phyloP scores from a whole-genome alignment of 202 grass and related monocot species.

The Thinopyrum obtusiflorum region DNA sequence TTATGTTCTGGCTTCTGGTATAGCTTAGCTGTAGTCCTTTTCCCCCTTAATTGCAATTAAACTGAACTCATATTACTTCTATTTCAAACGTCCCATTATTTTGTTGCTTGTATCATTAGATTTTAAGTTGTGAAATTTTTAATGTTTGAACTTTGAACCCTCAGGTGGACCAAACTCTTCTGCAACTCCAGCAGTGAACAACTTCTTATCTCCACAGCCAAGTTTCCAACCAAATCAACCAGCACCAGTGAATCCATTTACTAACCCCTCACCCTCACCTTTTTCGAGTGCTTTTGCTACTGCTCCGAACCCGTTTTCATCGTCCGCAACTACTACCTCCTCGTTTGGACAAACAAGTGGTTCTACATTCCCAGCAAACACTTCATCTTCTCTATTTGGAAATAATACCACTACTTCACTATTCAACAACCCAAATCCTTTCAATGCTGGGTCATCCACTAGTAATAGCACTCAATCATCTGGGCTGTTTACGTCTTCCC shows the following conservation, averaged over 20 bases:
- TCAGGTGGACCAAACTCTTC: slow-evolving; percentile 70
- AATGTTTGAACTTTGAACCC: slow-evolving; percentile 30
- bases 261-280: slow-evolving; percentile 40
- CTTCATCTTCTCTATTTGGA: slow-evolving; percentile 42
- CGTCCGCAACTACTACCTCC: slow-evolving; percentile 24
- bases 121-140: background rate
- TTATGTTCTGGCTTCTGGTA: slow-evolving; percentile 6
- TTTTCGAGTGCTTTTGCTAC: slow-evolving; percentile 47
- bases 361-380: slow-evolving; percentile 42
- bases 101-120: slow-evolving; percentile 21
- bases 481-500: slow-evolving; percentile 47
- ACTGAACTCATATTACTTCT: background rate
- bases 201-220: slow-evolving; percentile 24
- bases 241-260: slow-evolving; percentile 38
- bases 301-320: slow-evolving; percentile 38
- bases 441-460: slow-evolving; percentile 38
- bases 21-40: background rate
- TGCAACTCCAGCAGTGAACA: slow-evolving; percentile 38
- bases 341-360: slow-evolving; percentile 44
- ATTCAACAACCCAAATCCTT: slow-evolving; percentile 45
- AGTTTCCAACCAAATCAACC: slow-evolving; percentile 7
- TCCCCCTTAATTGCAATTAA: background rate
- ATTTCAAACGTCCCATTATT: background rate
- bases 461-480: slow-evolving; percentile 54
- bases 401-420: slow-evolving; percentile 40